Percentiles rank a stretch among this genome's conserved stretches.
phyloP scores from a whole-genome alignment of 257 asterid species.

The Solanum etuberosum region DNA sequence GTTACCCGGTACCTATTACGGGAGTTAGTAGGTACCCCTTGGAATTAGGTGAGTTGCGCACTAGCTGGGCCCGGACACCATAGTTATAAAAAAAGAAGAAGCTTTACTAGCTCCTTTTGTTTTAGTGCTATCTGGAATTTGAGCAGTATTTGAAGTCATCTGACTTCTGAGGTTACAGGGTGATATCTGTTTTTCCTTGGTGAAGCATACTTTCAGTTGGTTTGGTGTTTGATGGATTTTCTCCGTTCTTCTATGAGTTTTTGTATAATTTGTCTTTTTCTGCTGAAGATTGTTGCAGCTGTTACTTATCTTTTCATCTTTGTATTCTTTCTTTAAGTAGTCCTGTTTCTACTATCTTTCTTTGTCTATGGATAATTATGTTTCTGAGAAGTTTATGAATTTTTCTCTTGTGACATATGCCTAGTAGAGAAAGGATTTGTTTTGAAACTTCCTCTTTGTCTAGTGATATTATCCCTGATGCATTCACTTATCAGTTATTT shows the following conservation, averaged over 20 bases:
- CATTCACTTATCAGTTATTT: background rate
- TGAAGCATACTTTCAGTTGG: background rate
- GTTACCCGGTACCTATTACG: background rate
- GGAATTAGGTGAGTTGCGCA: background rate
- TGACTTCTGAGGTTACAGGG: background rate
- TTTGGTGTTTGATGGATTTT: background rate
- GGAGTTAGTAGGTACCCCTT: background rate
- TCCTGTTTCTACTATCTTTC: background rate
- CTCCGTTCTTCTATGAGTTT: background rate
- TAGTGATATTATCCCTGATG: background rate
- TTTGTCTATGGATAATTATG: background rate
- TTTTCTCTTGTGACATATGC: background rate
- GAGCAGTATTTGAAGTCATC: background rate
- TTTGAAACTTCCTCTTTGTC: background rate
- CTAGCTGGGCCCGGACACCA: background rate
- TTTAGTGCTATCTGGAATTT: background rate
- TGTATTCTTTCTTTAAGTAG: background rate
- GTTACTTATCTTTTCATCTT: background rate
- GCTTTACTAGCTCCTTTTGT: background rate
- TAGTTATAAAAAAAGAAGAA: background rate
- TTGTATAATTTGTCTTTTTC: background rate
- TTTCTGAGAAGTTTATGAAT: background rate
- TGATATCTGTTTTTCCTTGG: background rate
- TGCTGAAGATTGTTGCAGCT: background rate
- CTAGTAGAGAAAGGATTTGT: background rate